Base-by-base conservation (phyloP, 1,284 basidiomycete genomes). In the Xerocomus cyaneibrunnescens region DNA sequence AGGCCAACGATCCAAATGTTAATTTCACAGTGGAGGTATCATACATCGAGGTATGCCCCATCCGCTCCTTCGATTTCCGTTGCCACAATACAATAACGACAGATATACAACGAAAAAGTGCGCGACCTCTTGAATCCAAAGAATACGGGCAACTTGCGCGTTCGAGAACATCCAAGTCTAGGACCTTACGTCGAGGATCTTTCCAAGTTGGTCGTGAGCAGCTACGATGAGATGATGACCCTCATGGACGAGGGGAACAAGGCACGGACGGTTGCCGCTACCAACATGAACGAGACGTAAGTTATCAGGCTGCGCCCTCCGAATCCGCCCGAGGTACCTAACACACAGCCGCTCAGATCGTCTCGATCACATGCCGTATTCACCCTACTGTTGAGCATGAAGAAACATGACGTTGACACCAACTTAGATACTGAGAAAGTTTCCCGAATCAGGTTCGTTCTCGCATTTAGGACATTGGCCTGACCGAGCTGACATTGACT, bases 231-330 rank as follows among this genome's bases (percentile, higher is more conserved):
- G 69, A 96, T 99, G 85, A 97, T 98, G 86, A 93, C 87, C 8
- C 84, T 99, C 66, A 98, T 98, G 95, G 96, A 99, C 74, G 96
- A 99, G 71, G 96, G 96, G 38, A 99, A 98, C 73, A 98, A 99
- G 76, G 93, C 92, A 39, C 80, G 96, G 41, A 98, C 96, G 22
- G 95, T 99, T 10, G 97, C 97, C 10, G 96, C 97, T 19, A 99
- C 97, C 21, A 93, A 97, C 72, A 99, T 99, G 97, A 99, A 99
- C 73, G 97, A 99, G 75, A 98, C 97, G 74, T 89, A 65, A 59
- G 84, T 75, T 25, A 21, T 34, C 4, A 40, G 22, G 23, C 35
- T n/a, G 8, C 21, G 13, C 23, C 35, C 22, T 51, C 37, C 39
- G 14, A 23, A 40, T 34, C 27, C 23, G 17, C 12, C 30, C 3